A percentile compares a stretch with the other conserved stretches of the same genome.
Evolutionary conservation across 805 yeast species (phyloP).

Genomic region (Pichia nanzhaoensis): DNA sequence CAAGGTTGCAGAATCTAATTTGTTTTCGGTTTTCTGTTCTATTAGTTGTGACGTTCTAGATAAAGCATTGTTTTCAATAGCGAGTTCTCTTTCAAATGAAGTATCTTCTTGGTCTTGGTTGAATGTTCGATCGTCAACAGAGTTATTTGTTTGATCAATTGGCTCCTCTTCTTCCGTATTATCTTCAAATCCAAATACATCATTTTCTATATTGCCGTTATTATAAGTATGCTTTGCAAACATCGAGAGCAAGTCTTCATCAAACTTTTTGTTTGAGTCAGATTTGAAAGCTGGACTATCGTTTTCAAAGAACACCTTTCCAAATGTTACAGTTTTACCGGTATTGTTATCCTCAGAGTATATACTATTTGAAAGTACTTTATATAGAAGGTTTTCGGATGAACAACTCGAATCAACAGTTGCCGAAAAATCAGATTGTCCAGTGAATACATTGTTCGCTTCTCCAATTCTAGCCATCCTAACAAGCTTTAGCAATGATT

Average conservation of each 20-base stretch:
- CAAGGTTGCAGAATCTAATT: no score
- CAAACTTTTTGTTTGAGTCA: not conserved
- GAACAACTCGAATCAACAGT: conserved; percentile 7
- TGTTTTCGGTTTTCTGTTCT: no score
- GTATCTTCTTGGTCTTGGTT: not conserved
- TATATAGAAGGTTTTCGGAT: not conserved
- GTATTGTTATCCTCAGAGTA: not conserved
- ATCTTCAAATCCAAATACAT: no score
- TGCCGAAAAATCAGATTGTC: conserved; percentile 16
- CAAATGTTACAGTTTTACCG: conserved; percentile 9
- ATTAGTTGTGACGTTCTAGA: no score
- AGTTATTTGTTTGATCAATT: not conserved
- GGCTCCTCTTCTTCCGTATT: not conserved
- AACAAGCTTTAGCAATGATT: not conserved
- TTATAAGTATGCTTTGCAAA: not conserved
- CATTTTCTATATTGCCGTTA: not conserved
- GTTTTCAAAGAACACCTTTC: not conserved
- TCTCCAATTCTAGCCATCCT: not conserved
- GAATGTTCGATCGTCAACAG: no score
- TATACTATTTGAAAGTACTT: not conserved
- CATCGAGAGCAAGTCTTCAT: not conserved
- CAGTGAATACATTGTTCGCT: not conserved
- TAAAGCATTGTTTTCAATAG: no score
- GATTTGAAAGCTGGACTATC: not conserved
- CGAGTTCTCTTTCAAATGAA: not conserved